Evolutionary conservation across 306 rosid species (phyloP), one percentile per base, ranked within the genome.

Genomic region (Potentilla sterilis): DNA sequence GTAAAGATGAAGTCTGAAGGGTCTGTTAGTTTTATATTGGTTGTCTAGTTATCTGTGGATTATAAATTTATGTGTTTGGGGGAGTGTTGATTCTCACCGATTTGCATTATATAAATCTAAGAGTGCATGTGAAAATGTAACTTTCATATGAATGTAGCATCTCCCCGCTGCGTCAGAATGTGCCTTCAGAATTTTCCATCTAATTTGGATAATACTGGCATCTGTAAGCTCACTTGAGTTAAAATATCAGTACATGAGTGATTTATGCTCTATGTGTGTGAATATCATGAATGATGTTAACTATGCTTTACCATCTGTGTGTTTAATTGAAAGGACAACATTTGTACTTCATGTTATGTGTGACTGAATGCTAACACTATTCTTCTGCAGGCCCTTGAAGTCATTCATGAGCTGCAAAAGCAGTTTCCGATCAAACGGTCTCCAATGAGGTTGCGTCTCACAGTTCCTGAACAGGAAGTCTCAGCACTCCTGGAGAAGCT

Each of bases 351-450:
- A 68, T 43, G 69, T 67, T 32, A 3, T 15, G 6, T 76, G 43
- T 62, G 38, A 21, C 10, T 61, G 46, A 2, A 63, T 42, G 72
- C 38, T 73, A 57, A 64, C 75, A 58, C 63, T 59, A 38, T 37
- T 87, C 70, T 51, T 82, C 9, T 85, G 62, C 84, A 95, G 98
- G 98, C 98, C 16, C 78, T 92, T 46, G 98, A 95, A 82, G 87
- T 92, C 59, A 90, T 95, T 80, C 98, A 95, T n/a, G 98, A 95
- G 82, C 98, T 95, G 78, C 97, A 92, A 62, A 90, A 90, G 89
- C 96, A 84, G 64, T 95, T 86, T 64, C 98, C 98, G 5, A 92
- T 95, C 42, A 95, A 89, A 74, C 86, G 98, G n/a, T 92, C 96
- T 19, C 98, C 98, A 0, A 84, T 95, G 89, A 87, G 88, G 74